Conservation (phyloP, 2,329 filamentous ascomycete species). For the Sporothrix curviconia region DNA sequence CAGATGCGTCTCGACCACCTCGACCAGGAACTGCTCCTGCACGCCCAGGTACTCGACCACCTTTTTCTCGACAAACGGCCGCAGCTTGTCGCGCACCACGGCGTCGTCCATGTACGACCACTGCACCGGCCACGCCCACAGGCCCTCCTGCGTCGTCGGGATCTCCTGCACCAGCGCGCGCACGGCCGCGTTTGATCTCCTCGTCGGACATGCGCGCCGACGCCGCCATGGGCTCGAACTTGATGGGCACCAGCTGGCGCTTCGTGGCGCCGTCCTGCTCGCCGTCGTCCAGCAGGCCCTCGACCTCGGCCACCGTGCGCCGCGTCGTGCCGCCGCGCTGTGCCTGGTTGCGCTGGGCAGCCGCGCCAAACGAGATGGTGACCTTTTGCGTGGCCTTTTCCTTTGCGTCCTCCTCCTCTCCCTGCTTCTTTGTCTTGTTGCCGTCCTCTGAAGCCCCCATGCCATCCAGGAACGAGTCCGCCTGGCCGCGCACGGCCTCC, state of each 20-base stretch:
- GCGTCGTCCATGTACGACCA: slow-evolving; percentile 86
- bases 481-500: slow-evolving; percentile 75
- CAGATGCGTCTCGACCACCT: slow-evolving; percentile 84
- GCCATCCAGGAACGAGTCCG: slow-evolving; percentile 82
- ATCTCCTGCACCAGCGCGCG: slow-evolving; percentile 83
- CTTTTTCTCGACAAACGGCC: slow-evolving; percentile 96
- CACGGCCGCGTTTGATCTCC: slow-evolving; percentile 75
- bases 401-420: neutral
- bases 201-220: slow-evolving; percentile 71
- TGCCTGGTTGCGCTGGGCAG: slow-evolving; percentile 64
- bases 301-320: slow-evolving; percentile 86
- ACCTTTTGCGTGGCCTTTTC: slow-evolving; percentile 40
- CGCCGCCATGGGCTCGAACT: slow-evolving; percentile 64
- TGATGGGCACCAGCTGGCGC: slow-evolving; percentile 73
- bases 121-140: slow-evolving; percentile 89
- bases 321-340: slow-evolving; percentile 52
- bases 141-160: slow-evolving; percentile 72
- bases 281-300: slow-evolving; percentile 90
- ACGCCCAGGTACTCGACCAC: slow-evolving; percentile 94
- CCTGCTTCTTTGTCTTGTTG: neutral
- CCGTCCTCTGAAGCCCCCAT: slow-evolving; percentile 55
- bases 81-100: slow-evolving; percentile 76
- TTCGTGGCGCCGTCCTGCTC: slow-evolving; percentile 65
- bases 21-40: slow-evolving; percentile 91
- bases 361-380: slow-evolving; percentile 87